Base-by-base conservation (phyloP, 208 protist species). In the Wallacemonas sp. region DNA sequence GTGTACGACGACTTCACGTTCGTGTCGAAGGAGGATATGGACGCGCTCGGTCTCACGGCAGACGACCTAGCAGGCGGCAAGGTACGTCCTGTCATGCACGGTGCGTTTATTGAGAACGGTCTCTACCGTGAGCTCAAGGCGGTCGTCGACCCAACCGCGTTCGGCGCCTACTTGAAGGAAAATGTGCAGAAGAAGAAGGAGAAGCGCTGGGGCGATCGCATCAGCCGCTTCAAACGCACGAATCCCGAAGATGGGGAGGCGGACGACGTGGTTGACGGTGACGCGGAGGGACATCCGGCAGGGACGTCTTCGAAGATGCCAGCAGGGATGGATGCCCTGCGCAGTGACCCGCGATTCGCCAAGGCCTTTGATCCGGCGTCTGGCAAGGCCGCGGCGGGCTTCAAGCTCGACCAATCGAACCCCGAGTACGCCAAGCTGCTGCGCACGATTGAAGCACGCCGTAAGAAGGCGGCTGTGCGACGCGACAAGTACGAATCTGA, bases 1-100 rank as follows among this genome's bases (percentile, higher is more conserved):
- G 82, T 99, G 30, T 99, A 99, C 74, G 96, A 99, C 66, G 97
- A 99, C 76, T 99, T 95, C 76, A 98, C 98, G 46, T 99, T 99
- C 79, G 84, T 99, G 33, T 96, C 98, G 2, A 76, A 92, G 36
- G 92, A 94, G 19, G 96, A 99, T 62, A 87, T 99, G 48, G 80
- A 97, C 12, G 52, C 80, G 62, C 82, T 97, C 41, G 83, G 87
- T 23, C 78, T 95, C 67, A 74, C 72, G 17, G 73, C 80, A 12
- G 78, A 98, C 63, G 85, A 99, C 26, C 64, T 99, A 36, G 97
- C 98, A 27, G 97, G 92, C 0, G 83, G 83, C 34, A 90, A 97
- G 56, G 81, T 99, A 4, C 88, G 87, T 2, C 91, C 97, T 6
- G 97, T 98, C 65, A 99, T 99, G 97, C 97, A 99, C 78, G 98